Evolutionary conservation across 352 stramenopile species (phyloP).

Genomic region (Phytophthora vignae): DNA sequence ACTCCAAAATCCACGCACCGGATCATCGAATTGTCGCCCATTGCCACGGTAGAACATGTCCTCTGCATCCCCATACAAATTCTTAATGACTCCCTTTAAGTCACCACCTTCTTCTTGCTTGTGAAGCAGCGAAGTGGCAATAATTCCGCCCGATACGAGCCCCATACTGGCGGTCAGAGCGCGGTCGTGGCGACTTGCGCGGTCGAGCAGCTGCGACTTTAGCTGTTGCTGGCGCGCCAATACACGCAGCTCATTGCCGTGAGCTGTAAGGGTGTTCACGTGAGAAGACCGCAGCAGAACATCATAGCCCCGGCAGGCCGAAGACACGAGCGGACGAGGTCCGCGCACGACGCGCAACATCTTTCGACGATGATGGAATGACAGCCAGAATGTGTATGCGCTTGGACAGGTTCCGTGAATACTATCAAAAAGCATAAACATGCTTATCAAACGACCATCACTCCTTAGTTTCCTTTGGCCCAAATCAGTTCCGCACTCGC

Average conservation of each 20-base stretch:
- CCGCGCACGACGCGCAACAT: constrained; percentile 26
- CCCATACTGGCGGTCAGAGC: constrained; percentile 62
- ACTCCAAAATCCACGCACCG: constrained; percentile 18
- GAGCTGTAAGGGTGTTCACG: constrained; percentile 10
- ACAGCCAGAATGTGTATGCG: constrained; percentile 2
- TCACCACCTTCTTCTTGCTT: constrained; percentile 14
- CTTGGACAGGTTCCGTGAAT: constrained; percentile 6
- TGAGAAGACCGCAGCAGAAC: constrained; percentile 20
- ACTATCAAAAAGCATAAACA: constrained; percentile 1
- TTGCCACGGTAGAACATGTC: constrained; percentile 37
- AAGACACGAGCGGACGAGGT: constrained; percentile 2
- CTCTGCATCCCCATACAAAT: constrained; percentile 41
- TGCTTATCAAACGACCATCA: constrained; percentile 2
- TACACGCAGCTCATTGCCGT: constrained; percentile 25
- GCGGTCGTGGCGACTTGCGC: constrained; percentile 41
- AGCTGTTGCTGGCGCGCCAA: constrained; percentile 27
- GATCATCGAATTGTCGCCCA: constrained; percentile 25
- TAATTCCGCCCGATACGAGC: constrained; percentile 53
- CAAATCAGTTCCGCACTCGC: constrained; percentile 5
- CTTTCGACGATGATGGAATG: constrained; percentile 5
- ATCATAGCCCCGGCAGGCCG: background rate
- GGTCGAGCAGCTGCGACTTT: constrained; percentile 22
- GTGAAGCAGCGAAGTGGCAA: constrained; percentile 42
- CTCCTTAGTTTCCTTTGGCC: constrained; percentile 4
- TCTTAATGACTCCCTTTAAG: constrained; percentile 20